A percentile compares a stretch with the other conserved stretches of the same genome.
Evolutionary conservation across 2,329 filamentous ascomycete genomes (phyloP).

Genomic region (Aureobasidium zeae): DNA sequence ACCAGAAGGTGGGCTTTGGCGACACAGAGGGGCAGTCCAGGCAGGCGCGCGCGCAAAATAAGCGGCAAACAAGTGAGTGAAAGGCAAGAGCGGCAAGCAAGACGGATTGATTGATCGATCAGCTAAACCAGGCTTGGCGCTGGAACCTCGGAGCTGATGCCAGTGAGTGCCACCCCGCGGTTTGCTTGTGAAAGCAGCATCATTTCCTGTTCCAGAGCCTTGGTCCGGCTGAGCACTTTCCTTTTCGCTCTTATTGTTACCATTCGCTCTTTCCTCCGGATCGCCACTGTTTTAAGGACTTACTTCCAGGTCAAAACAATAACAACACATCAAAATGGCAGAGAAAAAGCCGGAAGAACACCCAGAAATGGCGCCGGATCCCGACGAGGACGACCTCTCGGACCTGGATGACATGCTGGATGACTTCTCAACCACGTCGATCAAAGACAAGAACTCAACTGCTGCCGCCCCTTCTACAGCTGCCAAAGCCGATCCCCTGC

Average conservation of each 20-base stretch:
- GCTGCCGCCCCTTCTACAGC: slow-evolving; percentile 20
- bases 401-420: slow-evolving; percentile 88
- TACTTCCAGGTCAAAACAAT: neutral
- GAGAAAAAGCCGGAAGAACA: slow-evolving; percentile 20
- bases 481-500: slow-evolving; percentile 24
- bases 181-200: slow-evolving; percentile 1
- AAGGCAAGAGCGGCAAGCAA: no score
- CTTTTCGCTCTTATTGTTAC: neutral
- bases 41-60: neutral
- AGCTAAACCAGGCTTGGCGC: slow-evolving; percentile 1
- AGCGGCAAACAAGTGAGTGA: no score
- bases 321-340: slow-evolving; percentile 19
- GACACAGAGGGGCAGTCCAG: neutral
- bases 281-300: neutral
- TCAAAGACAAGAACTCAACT: slow-evolving; percentile 40
- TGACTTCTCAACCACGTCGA: slow-evolving; percentile 65
- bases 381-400: slow-evolving; percentile 84
- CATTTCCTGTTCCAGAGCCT: neutral
- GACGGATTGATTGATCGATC: neutral
- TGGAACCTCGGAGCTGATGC: no score
- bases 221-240: slow-evolving; percentile 5
- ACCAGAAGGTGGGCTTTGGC: neutral
- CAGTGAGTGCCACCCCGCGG: neutral
- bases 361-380: slow-evolving; percentile 52
- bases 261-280: neutral